Percentiles rank a stretch among this genome's conserved stretches.
Evolutionary conservation across 345 rosid genomes (phyloP).

Genomic region (Cardamine resedifolia): DNA sequence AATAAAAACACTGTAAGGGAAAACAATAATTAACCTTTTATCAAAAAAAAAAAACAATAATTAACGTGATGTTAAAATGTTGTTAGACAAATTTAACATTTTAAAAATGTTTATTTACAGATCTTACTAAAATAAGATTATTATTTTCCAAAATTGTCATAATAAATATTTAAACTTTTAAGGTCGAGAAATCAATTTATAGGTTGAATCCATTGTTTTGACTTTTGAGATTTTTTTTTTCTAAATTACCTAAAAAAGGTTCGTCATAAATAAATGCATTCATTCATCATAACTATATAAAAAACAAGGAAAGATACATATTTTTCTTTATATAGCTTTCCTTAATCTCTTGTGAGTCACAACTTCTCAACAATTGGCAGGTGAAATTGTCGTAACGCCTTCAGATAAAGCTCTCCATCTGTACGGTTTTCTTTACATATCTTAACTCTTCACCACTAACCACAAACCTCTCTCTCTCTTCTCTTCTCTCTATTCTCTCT

Average conservation of each 20-base stretch:
- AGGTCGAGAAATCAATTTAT: background rate
- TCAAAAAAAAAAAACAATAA: background rate
- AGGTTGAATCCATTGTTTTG: slow-evolving; percentile 1
- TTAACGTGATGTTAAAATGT: background rate
- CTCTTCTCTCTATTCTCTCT: background rate
- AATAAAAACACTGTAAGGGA: background rate
- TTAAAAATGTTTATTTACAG: background rate
- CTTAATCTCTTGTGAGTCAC: slow-evolving; percentile 34
- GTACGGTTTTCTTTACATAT: slow-evolving; percentile 24
- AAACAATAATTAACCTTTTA: no score
- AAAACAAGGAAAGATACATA: background rate
- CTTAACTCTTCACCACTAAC: background rate
- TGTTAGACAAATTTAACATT: background rate
- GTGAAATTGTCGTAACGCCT: slow-evolving; percentile 39
- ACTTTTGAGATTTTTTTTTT: background rate
- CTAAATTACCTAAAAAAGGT: slow-evolving; percentile 14
- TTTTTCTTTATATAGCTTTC: background rate
- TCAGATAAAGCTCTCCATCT: slow-evolving; percentile 19
- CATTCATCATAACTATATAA: slow-evolving; percentile 4
- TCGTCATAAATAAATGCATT: slow-evolving; percentile 19
- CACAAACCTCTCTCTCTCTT: background rate
- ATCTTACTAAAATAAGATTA: background rate
- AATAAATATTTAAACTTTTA: background rate
- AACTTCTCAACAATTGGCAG: slow-evolving; percentile 41
- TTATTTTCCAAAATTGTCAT: background rate